phyloP scores from a whole-genome alignment of 148 eudicot species.

The Suaeda aralocaspica region DNA sequence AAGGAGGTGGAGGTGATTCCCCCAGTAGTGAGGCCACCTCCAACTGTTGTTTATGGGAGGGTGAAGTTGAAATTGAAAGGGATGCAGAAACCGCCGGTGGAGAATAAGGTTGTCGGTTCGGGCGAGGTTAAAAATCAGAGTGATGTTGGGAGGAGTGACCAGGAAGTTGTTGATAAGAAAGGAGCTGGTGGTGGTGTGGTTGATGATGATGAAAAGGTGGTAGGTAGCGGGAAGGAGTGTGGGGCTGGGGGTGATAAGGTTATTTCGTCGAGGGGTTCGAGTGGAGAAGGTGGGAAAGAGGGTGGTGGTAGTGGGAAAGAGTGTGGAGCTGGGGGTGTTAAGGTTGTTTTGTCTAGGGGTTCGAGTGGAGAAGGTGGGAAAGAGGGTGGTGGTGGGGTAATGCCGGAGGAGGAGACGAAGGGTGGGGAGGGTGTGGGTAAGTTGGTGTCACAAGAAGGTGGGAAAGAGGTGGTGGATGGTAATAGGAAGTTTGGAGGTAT shows the following conservation, averaged over 20 bases:
- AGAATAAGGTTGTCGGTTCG: constrained; percentile 34
- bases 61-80: constrained; percentile 77
- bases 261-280: constrained; percentile 9
- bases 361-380: constrained; percentile 7
- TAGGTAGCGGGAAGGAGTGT: neutral
- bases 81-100: constrained; percentile 40
- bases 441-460: constrained; percentile 46
- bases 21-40: constrained; percentile 45
- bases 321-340: constrained; percentile 7
- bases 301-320: constrained; percentile 34
- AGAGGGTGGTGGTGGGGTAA: constrained; percentile 32
- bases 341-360: constrained; percentile 10
- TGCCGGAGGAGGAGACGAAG: constrained; percentile 36
- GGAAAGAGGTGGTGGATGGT: too few species aligned
- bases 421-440: constrained; percentile 30
- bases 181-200: neutral
- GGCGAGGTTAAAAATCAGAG: constrained; percentile 42
- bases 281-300: neutral
- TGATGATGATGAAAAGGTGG: constrained; percentile 24
- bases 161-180: constrained; percentile 32
- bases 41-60: constrained; percentile 71
- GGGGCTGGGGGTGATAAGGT: constrained; percentile 18
- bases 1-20: constrained; percentile 28
- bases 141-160: constrained; percentile 57
- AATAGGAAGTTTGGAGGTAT: too few species aligned